phyloP scores from a whole-genome alignment of 208 protist species.

The Zelonia costaricensis region DNA sequence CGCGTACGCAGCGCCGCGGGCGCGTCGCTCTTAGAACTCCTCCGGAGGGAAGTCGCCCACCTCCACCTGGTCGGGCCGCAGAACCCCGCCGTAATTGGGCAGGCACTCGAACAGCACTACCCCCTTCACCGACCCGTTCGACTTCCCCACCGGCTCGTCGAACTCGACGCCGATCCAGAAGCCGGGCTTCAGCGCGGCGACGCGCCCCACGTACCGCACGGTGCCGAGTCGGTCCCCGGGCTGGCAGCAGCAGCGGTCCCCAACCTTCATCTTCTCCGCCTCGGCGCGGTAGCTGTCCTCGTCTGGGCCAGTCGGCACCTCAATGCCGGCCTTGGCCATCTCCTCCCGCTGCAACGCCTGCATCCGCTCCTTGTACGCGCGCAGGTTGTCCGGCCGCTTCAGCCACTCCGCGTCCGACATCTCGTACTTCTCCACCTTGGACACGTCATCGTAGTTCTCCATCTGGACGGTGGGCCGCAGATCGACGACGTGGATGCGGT shows the following conservation, averaged over 20 bases:
- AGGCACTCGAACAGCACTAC: conserved; percentile 86
- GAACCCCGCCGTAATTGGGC: conserved; percentile 81
- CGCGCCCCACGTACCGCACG: conserved; percentile 87
- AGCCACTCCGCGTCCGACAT: conserved; percentile 91
- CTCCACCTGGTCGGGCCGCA: conserved; percentile 86
- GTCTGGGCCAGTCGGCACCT: conserved; percentile 25
- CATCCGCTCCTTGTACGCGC: conserved; percentile 80
- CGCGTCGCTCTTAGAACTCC: conserved; percentile 44
- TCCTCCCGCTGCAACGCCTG: conserved; percentile 69
- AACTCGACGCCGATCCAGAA: conserved; percentile 94
- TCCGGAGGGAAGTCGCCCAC: conserved; percentile 92
- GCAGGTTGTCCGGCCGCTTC: conserved; percentile 81
- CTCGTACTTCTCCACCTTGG: conserved; percentile 91
- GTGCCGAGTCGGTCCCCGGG: conserved; percentile 85
- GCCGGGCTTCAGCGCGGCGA: conserved; percentile 79
- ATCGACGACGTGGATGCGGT: conserved; percentile 90
- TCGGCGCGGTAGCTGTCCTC: conserved; percentile 76
- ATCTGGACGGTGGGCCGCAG: conserved; percentile 68
- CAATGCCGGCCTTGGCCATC: conserved; percentile 59
- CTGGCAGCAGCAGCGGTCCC: conserved; percentile 80
- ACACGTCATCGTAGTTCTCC: conserved; percentile 82
- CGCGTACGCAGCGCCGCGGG: not conserved
- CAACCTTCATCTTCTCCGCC: conserved; percentile 75
- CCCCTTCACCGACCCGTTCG: conserved; percentile 93
- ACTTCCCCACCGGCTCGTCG: conserved; percentile 95